These are phyloP conservation scores for Metarhizium humberi DNA, from an alignment of 2,329 filamentous ascomycete genomes.

Conservation along the genomic window DNA sequence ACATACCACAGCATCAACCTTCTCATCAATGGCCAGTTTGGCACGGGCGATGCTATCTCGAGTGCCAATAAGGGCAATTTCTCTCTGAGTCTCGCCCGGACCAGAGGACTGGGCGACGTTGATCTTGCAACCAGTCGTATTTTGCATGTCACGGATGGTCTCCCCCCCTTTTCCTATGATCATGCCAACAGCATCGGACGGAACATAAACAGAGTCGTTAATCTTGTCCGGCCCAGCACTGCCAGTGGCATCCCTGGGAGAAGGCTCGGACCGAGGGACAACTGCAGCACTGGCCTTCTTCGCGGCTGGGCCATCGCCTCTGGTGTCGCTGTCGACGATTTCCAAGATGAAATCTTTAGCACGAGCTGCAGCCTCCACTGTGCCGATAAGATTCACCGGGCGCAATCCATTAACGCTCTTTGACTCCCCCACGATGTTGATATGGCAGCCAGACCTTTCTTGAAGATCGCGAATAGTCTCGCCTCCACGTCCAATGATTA, in stretches of 20 bases:
- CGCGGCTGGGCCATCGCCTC: constrained; percentile 36
- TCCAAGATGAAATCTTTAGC: constrained; percentile 87
- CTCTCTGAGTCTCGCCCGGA: constrained; percentile 68
- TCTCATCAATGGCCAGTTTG: constrained; percentile 80
- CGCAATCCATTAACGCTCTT: constrained; percentile 86
- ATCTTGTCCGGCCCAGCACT: constrained; percentile 50
- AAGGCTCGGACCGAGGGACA: constrained; percentile 19
- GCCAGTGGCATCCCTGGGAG: constrained; percentile 24
- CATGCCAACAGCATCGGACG: constrained; percentile 89
- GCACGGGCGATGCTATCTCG: constrained; percentile 70
- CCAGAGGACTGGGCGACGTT: constrained; percentile 79
- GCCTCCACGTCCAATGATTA: constrained; percentile 89
- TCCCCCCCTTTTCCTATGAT: constrained; percentile 93
- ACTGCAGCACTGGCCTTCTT: constrained; percentile 17
- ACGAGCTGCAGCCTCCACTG: constrained; percentile 60
- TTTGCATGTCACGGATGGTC: constrained; percentile 91
- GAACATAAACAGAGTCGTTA: constrained; percentile 75
- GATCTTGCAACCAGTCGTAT: constrained; percentile 82
- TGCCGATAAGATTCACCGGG: constrained; percentile 83
- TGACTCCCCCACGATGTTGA: constrained; percentile 89
- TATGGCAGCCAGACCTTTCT: constrained; percentile 85
- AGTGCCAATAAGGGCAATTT: constrained; percentile 76
- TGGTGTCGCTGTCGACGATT: constrained; percentile 85
- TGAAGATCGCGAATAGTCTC: constrained; percentile 91
- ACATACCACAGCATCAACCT: constrained; percentile 81